Evolutionary conservation across 2,329 filamentous ascomycete species (phyloP), one percentile per base, ranked within the genome.

Genomic region (Akanthomyces dipterigenus): DNA sequence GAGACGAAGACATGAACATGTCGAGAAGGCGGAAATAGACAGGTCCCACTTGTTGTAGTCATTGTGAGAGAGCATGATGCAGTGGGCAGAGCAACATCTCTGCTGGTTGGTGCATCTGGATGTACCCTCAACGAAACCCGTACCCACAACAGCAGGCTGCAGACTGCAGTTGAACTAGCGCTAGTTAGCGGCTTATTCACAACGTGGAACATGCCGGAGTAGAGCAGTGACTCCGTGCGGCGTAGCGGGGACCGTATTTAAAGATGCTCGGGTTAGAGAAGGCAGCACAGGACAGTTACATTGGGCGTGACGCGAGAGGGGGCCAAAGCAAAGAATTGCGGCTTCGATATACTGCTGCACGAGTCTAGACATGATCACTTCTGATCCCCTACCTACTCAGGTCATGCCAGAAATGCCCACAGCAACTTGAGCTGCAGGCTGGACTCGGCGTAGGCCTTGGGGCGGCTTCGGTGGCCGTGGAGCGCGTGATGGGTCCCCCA

Each of bases 401-500:
- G 42, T 12, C 22, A 24, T 7, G 12, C 1, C 42, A 18, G 18
- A 20, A 43, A n/a, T n/a, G 14, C 16, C n/a, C 9, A 43, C 16
- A 43, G 6, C 12, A n/a, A 43, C 12, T 43, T 43, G 16, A 7
- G 16, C 7, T 22, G 42, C 9, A 43, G 42, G 26, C 12, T 26
- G 24, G 12, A 20, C 20, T 58, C 55, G 55, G 55, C 55, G 55
- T 58, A 58, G 45, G 42, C 45, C 9, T 20, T 31, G 55, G 31
- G 31, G 46, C 55, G 43, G 45, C 46, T 28, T 57, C 55, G 55
- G 55, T 48, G 55, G 55, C 55, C 43, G 55, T 58, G 43, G 55
- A 58, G 34, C 45, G 43, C 55, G 55, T 18, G 55, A 58, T 50
- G 43, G 46, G 42, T 58, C 45, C 20, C n/a, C 6, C 40, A 34